Evolutionary conservation across 2,329 filamentous ascomycete genomes (phyloP), one percentile per base, ranked within the genome.

Genomic region (Calonectria pseudoreteaudii): DNA sequence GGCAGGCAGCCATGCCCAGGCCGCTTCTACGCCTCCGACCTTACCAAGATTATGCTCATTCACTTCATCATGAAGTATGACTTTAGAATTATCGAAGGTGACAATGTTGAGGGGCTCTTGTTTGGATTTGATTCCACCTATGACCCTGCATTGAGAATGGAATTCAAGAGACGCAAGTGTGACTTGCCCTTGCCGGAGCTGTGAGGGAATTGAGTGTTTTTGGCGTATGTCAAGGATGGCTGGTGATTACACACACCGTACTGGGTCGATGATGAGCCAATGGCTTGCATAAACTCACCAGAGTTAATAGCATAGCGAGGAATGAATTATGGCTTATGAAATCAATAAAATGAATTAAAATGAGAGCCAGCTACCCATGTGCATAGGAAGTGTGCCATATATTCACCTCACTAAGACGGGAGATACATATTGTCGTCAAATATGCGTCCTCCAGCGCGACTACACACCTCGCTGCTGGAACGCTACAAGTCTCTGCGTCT

Each of bases 41-140:
- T 62, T 8, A 18, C 18, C n/a, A 62, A 62, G 23, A 38, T 62
- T 18, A 41, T 62, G 56, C 56, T 62, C 8, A 62, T 62, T n/a
- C 36, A 62, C 13, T 28, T 62, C 9, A 13, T 62, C 2, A 62
- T 62, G 56, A 62, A 62, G 31, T 62, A 62, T 41, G 56, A 62
- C 56, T 62, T 62, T 28, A 62, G 56, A 38, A 3, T 62, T 28
- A 36, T 36, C 14, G 34, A 62, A 30, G 56, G 56, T 6, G 56
- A 36, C 3, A 62, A 28, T 13, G 56, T 62, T 13, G 20, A 28
- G 2, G 56, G 36, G n/a, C 34, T 62, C 14, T 28, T 36, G 56
- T 62, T 62, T 41, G 56, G 56, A 10, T 62, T 62, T 28, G 56
- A 62, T 41, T 62, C 56, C 56, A 62, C 56, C 23, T 62, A 62